Evolutionary conservation across 2,329 filamentous ascomycete species (phyloP).

Genomic region (Paecilomyces niveus): DNA sequence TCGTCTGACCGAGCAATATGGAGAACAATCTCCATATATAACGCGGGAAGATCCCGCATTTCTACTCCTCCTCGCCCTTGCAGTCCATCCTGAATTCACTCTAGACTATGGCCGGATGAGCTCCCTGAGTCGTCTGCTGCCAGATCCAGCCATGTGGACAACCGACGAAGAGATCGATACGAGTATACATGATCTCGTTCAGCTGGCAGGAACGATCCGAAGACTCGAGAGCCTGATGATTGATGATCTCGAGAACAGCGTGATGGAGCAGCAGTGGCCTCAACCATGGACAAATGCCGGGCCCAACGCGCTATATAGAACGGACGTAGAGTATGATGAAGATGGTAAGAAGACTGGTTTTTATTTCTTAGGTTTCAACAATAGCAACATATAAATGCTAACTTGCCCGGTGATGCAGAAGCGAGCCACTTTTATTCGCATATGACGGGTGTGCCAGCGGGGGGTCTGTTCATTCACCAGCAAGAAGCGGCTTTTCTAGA

Average conservation of each 20-base stretch:
- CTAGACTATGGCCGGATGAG: conserved; percentile 5
- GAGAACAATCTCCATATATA: neutral
- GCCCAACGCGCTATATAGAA: too few species aligned
- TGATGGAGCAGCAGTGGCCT: neutral
- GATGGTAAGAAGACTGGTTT: neutral
- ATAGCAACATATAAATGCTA: neutral
- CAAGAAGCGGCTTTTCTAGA: neutral
- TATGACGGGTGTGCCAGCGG: neutral
- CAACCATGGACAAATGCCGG: neutral
- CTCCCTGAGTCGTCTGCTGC: neutral
- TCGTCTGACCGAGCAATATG: neutral
- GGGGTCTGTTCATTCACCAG: neutral
- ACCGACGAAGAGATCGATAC: neutral
- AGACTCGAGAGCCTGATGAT: neutral
- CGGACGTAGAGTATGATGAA: neutral
- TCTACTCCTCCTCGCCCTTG: conserved; percentile 2
- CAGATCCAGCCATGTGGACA: conserved; percentile 4
- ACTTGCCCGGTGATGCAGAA: neutral
- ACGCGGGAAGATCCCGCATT: conserved; percentile 3
- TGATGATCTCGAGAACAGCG: neutral
- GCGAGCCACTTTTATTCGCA: neutral
- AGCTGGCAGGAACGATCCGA: neutral
- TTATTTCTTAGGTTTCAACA: neutral
- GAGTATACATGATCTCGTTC: neutral
- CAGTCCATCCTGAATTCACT: conserved; percentile 1